Base-by-base conservation (phyloP, 1,284 basidiomycete species). In the Xanthoconium separans region DNA sequence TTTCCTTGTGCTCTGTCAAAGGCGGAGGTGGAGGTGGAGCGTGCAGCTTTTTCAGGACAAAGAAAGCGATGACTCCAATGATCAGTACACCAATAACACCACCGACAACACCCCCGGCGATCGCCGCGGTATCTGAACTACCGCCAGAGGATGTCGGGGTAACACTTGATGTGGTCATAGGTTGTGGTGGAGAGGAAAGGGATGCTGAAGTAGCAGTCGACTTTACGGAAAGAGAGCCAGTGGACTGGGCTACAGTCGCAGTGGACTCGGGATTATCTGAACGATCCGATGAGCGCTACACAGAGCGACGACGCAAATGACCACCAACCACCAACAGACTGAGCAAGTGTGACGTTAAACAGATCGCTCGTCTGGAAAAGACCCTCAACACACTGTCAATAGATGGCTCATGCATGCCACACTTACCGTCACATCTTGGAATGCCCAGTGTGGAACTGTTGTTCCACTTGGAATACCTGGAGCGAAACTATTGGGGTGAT, bases 91-190 rank as follows among this genome's bases (percentile, higher is more conserved):
- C 66, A 1, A 72, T 55, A 4, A 74, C 47, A 27, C 70, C 77
- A 29, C 77, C 77, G 8, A 78, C 65, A 6, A 76, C 69, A n/a
- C 75, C 75, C 9, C 63, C 71, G 1, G 63, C 70, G 12, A 69
- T 71, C 7, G 65, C 65, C 7, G 53, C 70, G 0, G 55, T 46
- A 20, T 59, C 51, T 15, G 58, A 55, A 15, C 16, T 56, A 3
- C 15, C 53, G 2, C 44, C 9, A 2, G 22, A 22, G 4, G 22
- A 22, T 2, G 55, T 44, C 2, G 57, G 24, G 6, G 52, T 6
- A 8, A 54, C 0, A 37, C 0, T 15, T 34, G 47, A 54, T 22
- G n/a, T n/a, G n/a, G 47, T 29, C n/a, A 57, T 41, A 36, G 16
- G 6, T 36, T 36, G 36, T 22, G 22, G 22, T 22, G 22, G 22